Conservation (phyloP, 2,329 filamentous ascomycete species). For the Penicillium sp. region DNA sequence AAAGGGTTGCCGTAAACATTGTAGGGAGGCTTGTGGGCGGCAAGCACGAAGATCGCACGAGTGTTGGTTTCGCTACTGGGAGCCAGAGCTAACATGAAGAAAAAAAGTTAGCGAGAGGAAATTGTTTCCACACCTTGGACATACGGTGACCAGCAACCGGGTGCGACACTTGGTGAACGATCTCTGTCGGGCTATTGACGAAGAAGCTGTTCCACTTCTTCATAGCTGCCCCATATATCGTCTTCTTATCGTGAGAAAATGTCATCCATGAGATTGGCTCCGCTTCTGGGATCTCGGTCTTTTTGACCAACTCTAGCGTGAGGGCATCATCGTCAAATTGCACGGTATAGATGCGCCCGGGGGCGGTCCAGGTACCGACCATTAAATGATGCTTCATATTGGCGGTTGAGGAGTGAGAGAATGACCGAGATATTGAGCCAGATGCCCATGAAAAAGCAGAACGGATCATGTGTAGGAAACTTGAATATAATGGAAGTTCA, state of each 20-base stretch:
- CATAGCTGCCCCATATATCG: conserved; percentile 86
- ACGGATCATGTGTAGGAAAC: conserved; percentile 15
- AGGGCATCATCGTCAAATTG: conserved; percentile 80
- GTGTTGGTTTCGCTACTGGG: conserved; percentile 71
- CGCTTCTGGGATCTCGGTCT: conserved; percentile 74
- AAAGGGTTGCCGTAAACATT: conserved; percentile 88
- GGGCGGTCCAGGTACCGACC: conserved; percentile 88
- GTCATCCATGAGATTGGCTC: conserved; percentile 95
- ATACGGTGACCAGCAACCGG: conserved; percentile 72
- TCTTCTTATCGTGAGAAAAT: conserved; percentile 79
- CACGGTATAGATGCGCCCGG: conserved; percentile 85
- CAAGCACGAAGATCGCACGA: conserved; percentile 82
- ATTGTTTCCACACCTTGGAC: neutral
- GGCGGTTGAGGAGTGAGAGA: conserved; percentile 14
- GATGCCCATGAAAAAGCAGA: conserved; percentile 5
- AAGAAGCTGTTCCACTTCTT: conserved; percentile 87
- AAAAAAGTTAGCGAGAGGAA: neutral
- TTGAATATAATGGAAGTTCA: conserved; percentile 10
- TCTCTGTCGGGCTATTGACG: conserved; percentile 71
- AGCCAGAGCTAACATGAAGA: conserved; percentile 57
- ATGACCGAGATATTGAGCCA: conserved; percentile 8
- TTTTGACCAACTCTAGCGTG: conserved; percentile 71
- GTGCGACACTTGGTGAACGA: conserved; percentile 71
- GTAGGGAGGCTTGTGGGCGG: conserved; percentile 72
- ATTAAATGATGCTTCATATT: conserved; percentile 85